Evolutionary conservation across 1,284 basidiomycete species (phyloP).

Genomic region (Phlebopus sp.): DNA sequence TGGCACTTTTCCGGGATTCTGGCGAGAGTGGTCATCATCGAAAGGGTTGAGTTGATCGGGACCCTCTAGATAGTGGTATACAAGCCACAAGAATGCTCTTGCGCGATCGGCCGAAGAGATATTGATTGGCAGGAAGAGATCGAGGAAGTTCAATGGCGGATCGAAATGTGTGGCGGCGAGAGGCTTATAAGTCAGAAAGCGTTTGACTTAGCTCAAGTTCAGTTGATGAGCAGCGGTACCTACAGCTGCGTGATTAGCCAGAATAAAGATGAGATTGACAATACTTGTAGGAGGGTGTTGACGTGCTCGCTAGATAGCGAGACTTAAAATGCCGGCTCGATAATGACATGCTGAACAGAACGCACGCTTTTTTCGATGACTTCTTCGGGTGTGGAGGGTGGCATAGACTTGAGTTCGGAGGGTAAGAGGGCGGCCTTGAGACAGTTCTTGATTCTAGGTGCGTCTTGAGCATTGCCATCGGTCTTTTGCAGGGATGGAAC

Average conservation of each 20-base stretch:
- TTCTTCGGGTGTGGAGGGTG: constrained; percentile 69
- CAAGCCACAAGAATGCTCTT: constrained; percentile 74
- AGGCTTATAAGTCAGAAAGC: constrained; percentile 42
- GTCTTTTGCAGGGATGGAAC: constrained; percentile 67
- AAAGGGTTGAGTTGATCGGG: constrained; percentile 61
- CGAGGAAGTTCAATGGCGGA: constrained; percentile 69
- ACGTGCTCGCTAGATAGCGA: constrained; percentile 46
- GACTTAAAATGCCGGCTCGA: constrained; percentile 6
- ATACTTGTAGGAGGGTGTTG: constrained; percentile 74
- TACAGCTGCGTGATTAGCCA: constrained; percentile 52
- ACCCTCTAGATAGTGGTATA: constrained; percentile 74
- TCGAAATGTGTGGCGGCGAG: constrained; percentile 74
- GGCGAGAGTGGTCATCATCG: constrained; percentile 52
- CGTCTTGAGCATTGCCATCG: constrained; percentile 65
- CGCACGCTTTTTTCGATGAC: constrained; percentile 62
- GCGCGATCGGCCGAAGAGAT: constrained; percentile 71
- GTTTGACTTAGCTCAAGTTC: background rate
- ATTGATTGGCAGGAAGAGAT: constrained; percentile 75
- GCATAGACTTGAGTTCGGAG: constrained; percentile 62
- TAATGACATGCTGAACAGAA: constrained; percentile 9
- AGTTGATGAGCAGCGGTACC: background rate
- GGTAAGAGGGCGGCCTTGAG: constrained; percentile 76
- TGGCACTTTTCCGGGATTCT: constrained; percentile 54
- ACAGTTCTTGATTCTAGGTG: constrained; percentile 70
- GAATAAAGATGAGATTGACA: constrained; percentile 73